Conservation (phyloP, 2,329 filamentous ascomycete species). For the Helminthosporium solani region DNA sequence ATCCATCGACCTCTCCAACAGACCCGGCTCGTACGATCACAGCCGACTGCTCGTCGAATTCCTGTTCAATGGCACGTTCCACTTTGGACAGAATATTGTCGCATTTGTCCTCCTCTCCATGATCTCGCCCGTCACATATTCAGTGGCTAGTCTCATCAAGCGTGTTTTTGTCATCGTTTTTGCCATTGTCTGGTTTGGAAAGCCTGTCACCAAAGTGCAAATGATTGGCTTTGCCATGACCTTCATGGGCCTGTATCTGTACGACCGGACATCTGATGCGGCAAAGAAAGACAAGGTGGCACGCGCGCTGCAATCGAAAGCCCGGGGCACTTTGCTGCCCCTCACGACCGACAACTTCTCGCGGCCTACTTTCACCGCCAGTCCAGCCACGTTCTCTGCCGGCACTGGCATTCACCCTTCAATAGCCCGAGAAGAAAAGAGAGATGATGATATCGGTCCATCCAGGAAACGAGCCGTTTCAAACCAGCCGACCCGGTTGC, state of each 20-base stretch:
- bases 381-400: conserved; percentile 40
- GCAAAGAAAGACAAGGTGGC: conserved; percentile 85
- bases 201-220: conserved; percentile 79
- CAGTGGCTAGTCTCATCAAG: conserved; percentile 93
- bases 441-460: conserved; percentile 55
- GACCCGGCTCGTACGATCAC: conserved; percentile 70
- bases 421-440: conserved; percentile 53
- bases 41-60: conserved; percentile 73
- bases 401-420: conserved; percentile 35
- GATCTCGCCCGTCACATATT: conserved; percentile 95
- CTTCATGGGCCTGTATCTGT: conserved; percentile 89
- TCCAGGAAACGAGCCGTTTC: conserved; percentile 41
- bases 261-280: conserved; percentile 86
- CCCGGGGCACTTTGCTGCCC: conserved; percentile 65
- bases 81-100: conserved; percentile 94
- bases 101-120: conserved; percentile 90
- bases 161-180: conserved; percentile 95
- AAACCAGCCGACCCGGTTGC: conserved; percentile 60
- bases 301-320: conserved; percentile 62
- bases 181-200: conserved; percentile 95
- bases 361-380: conserved; percentile 41
- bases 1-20: conserved; percentile 72
- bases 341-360: conserved; percentile 48
- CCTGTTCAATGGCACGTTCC: conserved; percentile 93
- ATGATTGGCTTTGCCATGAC: conserved; percentile 83